These are phyloP conservation scores for Aureobasidium sp. DNA, from an alignment of 2,329 filamentous ascomycete genomes.

Conservation along the genomic window DNA sequence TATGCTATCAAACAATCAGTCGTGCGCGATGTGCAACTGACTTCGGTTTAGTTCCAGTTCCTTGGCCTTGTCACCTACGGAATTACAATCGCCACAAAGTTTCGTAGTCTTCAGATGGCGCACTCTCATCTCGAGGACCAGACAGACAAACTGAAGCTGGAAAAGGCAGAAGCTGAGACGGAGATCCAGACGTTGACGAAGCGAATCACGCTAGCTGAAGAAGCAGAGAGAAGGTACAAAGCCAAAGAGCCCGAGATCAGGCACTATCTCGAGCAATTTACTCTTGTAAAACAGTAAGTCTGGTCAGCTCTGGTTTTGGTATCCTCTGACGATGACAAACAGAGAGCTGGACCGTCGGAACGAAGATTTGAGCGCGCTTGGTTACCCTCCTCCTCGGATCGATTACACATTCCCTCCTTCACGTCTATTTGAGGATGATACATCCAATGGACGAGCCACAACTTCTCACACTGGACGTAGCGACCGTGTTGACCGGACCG, in stretches of 20 bases:
- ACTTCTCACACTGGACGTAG: not conserved
- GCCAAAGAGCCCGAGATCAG: slow-evolving; percentile 29
- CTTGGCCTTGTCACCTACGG: slow-evolving; percentile 29
- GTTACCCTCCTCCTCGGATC: not conserved
- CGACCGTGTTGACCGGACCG: not conserved
- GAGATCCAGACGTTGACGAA: slow-evolving; percentile 18
- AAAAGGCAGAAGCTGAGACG: slow-evolving; percentile 21
- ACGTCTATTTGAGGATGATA: not conserved
- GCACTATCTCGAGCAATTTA: slow-evolving; percentile 29
- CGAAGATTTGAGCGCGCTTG: not conserved
- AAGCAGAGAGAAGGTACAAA: slow-evolving; percentile 21
- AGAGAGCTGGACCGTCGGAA: slow-evolving; percentile 4
- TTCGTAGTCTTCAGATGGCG: slow-evolving; percentile 5
- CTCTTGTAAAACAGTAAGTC: slow-evolving; percentile 26
- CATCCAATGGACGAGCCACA: not conserved
- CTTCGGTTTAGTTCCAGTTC: slow-evolving; percentile 39
- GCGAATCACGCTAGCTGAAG: slow-evolving; percentile 19
- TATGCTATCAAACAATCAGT: not conserved
- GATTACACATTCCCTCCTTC: not conserved
- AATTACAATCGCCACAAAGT: slow-evolving; percentile 19
- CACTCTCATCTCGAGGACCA: slow-evolving; percentile 20
- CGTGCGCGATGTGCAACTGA: slow-evolving; percentile 8
- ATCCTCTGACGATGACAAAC: slow-evolving; percentile 11
- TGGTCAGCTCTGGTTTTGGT: not conserved
- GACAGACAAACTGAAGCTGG: slow-evolving; percentile 20